phyloP scores from a whole-genome alignment of 2,329 filamentous ascomycete genomes.

The Alternaria infectoria region DNA sequence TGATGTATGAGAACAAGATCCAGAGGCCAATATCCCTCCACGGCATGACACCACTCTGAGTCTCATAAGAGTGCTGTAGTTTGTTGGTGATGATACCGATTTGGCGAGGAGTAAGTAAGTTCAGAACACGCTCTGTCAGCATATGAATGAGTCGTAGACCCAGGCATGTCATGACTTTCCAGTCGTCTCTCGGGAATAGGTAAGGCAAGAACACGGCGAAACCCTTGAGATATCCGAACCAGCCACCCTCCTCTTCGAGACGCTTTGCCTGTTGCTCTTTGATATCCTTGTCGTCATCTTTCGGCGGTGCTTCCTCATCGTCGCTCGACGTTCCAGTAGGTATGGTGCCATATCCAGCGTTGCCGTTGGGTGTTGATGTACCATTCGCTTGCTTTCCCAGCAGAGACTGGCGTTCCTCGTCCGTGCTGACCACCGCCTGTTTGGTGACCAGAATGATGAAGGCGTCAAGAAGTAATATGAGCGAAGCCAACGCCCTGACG shows the following conservation, averaged over 20 bases:
- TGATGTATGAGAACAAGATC: constrained; percentile 55
- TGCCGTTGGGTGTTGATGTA: constrained; percentile 48
- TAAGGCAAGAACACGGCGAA: constrained; percentile 79
- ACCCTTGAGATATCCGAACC: constrained; percentile 76
- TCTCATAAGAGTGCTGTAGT: constrained; percentile 54
- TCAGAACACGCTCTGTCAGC: constrained; percentile 72
- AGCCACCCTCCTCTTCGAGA: constrained; percentile 75
- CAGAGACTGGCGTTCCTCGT: constrained; percentile 66
- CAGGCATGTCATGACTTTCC: constrained; percentile 70
- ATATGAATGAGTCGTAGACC: constrained; percentile 71
- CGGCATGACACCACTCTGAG: constrained; percentile 52
- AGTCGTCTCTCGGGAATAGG: constrained; percentile 75
- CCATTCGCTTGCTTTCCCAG: constrained; percentile 54
- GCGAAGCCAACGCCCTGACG: constrained; percentile 27
- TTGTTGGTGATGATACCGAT: constrained; percentile 79
- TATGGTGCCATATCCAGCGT: constrained; percentile 43
- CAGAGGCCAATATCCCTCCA: constrained; percentile 62
- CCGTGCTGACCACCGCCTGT: constrained; percentile 46
- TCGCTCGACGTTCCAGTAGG: constrained; percentile 18
- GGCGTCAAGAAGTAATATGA: constrained; percentile 35
- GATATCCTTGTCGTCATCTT: constrained; percentile 62
- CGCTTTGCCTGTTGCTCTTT: constrained; percentile 62
- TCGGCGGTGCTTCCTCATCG: constrained; percentile 56
- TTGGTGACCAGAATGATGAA: constrained; percentile 38
- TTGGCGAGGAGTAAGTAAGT: constrained; percentile 80